Conservation (phyloP, 1,284 basidiomycete genomes). For the Cutaneotrichosporon spelunceum region DNA sequence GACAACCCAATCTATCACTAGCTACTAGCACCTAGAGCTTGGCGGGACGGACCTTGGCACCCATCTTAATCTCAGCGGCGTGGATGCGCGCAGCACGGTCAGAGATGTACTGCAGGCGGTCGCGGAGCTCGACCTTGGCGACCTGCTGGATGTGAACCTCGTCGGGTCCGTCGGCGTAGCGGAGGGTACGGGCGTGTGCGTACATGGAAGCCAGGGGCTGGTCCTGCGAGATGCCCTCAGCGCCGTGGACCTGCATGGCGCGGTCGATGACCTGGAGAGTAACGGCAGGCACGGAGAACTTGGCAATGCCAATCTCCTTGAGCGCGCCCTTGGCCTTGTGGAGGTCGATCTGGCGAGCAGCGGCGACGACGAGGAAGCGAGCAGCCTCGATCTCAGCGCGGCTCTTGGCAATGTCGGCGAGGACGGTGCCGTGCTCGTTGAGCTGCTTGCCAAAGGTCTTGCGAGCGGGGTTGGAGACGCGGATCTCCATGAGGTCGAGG, state of each 20-base stretch:
- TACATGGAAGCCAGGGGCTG: slow-evolving; percentile 74
- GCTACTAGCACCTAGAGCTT: not conserved
- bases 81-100: slow-evolving; percentile 17
- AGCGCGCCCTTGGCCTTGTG: slow-evolving; percentile 87
- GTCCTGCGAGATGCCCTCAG: slow-evolving; percentile 91
- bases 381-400: slow-evolving; percentile 89
- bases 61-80: slow-evolving; percentile 11
- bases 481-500: slow-evolving; percentile 80
- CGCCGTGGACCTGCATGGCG: slow-evolving; percentile 90
- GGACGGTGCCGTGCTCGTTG: slow-evolving; percentile 84
- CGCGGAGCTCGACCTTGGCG: slow-evolving; percentile 74
- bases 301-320: slow-evolving; percentile 96
- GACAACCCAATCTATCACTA: not conserved
- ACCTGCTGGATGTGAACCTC: slow-evolving; percentile 95
- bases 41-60: slow-evolving; percentile 10
- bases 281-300: slow-evolving; percentile 91
- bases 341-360: slow-evolving; percentile 90
- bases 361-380: slow-evolving; percentile 82
- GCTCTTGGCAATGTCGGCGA: slow-evolving; percentile 85
- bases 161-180: slow-evolving; percentile 89
- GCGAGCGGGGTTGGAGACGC: slow-evolving; percentile 84
- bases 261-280: slow-evolving; percentile 84
- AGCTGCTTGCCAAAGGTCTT: slow-evolving; percentile 93
- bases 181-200: slow-evolving; percentile 77
- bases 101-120: slow-evolving; percentile 18